Base-by-base conservation (phyloP, 371 early-diverging fungal genomes). In the Sanchytrium tribonematis region DNA sequence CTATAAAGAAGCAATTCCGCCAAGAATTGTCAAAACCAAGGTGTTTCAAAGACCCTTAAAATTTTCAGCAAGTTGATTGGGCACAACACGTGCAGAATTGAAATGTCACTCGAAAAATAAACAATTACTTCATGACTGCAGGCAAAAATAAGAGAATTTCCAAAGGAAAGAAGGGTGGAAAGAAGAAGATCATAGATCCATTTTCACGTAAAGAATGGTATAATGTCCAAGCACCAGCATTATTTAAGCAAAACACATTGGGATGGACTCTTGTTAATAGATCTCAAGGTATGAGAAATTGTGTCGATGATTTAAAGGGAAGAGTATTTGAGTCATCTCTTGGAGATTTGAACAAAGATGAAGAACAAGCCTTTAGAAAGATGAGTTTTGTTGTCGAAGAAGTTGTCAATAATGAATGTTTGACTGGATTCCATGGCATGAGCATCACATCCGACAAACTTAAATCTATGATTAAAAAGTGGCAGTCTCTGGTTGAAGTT, bases 341-440 rank as follows among this genome's bases (percentile, higher is more conserved):
- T 71, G 98, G 89, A 73, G 99, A 99, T 81, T 83, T 98, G 74
- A 88, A 88, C 88, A 88, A 88, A 80, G 90, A 90, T 80, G 94
- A 93, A 80, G 86, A 90, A 75, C 83, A 87, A 73, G 78, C 91
- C 70, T 97, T 89, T 90, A 88, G 99, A 79, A 98, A 99, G 88
- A 85, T 98, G 83, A 85, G 88, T 82, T 90, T 99, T 75, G 86
- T 89, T 78, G 88, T 97, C 75, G 94, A 97, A 74, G 97, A 98
- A 82, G 86, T 98, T 76, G 86, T 86, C 77, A 98, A 98, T 77
- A 91, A 88, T 83, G 93, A 91, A 88, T 91, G 93, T 84, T 86
- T 97, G 70, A 94, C 98, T 86, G 91, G 91, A 86, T 98, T 99
- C 86, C 86, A 99, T 89, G 91, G 97, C 74, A 98, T 99, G 98